phyloP scores from a whole-genome alignment of 345 rosid species.

The Kernera saxatilis region DNA sequence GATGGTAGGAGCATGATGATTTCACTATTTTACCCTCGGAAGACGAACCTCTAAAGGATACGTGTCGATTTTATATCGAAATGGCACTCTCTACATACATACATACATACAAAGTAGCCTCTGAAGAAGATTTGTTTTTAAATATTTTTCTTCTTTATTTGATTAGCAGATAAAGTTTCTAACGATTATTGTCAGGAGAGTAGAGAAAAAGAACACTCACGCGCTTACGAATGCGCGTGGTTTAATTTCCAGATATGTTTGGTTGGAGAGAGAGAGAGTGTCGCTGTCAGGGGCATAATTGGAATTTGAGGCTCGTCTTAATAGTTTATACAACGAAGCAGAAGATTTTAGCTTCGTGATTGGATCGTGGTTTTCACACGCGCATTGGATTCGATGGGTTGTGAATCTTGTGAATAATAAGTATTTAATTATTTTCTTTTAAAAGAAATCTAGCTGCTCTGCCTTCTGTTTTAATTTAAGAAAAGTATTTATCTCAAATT shows the following conservation, averaged over 20 bases:
- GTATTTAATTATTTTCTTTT: not conserved
- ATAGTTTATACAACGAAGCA: conserved; percentile 21
- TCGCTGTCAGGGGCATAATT: conserved; percentile 9
- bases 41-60: not conserved
- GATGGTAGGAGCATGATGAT: not conserved
- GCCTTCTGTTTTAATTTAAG: not conserved
- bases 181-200: not conserved
- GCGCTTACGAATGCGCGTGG: conserved; percentile 7
- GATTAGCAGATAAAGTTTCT: conserved; percentile 2
- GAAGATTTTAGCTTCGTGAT: conserved; percentile 4
- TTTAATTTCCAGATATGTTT: conserved; percentile 11
- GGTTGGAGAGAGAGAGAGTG: conserved; percentile 3
- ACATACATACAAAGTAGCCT: not conserved
- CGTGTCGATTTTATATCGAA: conserved; percentile 3
- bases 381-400: conserved; percentile 30
- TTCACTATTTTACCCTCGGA: conserved; percentile 8
- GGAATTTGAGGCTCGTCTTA: conserved; percentile 2
- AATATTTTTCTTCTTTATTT: not conserved
- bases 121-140: not conserved
- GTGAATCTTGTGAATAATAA: not conserved
- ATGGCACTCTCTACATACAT: conserved; percentile 13
- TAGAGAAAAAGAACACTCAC: not conserved
- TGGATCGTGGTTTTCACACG: conserved; percentile 20
- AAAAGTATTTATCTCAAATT: not conserved
- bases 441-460: not conserved